These are phyloP conservation scores for Oryza punctata DNA, from an alignment of 176 grass and related monocot species.

Conservation along the genomic window DNA sequence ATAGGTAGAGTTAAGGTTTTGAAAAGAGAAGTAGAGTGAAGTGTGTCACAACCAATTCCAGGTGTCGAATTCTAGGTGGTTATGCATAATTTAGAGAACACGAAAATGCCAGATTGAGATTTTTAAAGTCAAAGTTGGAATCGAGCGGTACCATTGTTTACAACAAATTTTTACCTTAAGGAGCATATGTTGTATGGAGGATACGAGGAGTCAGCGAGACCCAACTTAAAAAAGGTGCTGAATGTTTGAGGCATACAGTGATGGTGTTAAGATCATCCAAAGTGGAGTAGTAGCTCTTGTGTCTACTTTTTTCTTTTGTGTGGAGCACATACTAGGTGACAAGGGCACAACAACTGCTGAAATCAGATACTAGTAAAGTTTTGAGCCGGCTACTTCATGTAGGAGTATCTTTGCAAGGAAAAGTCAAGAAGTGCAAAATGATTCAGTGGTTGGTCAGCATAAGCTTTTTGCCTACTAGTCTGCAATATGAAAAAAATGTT, in stretches of 20 bases:
- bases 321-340: neutral
- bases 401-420: neutral
- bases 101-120: neutral
- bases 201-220: conserved; percentile 10
- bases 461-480: conserved; percentile 1
- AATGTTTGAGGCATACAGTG: neutral
- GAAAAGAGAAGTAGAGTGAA: neutral
- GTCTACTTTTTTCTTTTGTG: neutral
- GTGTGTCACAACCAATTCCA: neutral
- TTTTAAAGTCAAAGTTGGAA: conserved; percentile 1
- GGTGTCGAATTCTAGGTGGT: neutral
- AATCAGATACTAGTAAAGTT: neutral
- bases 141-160: neutral
- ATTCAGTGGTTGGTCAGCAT: neutral
- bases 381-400: conserved; percentile 12
- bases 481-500: neutral
- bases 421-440: neutral
- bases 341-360: neutral
- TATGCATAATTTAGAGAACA: conserved; percentile 4
- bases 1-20: neutral
- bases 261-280: neutral
- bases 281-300: neutral
- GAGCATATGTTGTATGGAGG: neutral
- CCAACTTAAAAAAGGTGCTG: neutral
- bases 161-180: neutral